phyloP scores from a whole-genome alignment of 176 grass and related monocot genomes.

The Saccharum spontaneum region DNA sequence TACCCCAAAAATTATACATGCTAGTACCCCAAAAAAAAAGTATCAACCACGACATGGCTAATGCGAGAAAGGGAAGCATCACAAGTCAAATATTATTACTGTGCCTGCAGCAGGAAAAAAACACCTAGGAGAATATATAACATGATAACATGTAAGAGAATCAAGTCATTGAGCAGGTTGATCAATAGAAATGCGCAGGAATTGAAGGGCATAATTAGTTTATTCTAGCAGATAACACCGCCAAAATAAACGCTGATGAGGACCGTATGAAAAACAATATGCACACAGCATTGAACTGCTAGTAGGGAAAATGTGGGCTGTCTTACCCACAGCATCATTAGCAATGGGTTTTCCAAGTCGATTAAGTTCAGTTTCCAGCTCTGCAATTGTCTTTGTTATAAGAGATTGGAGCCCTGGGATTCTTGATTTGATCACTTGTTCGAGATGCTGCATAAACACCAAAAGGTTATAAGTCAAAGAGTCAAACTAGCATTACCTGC shows the following conservation, averaged over 20 bases:
- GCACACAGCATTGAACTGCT: background rate
- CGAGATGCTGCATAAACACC: constrained; percentile 73
- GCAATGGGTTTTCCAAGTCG: constrained; percentile 98
- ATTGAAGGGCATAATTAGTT: background rate
- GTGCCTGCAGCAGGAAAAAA: background rate
- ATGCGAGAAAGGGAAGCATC: background rate
- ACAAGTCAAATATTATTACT: background rate
- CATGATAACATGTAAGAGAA: background rate
- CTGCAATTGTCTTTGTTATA: constrained; percentile 92
- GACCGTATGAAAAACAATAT: background rate
- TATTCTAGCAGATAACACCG: background rate
- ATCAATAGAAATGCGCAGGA: background rate
- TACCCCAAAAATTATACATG: background rate
- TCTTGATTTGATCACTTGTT: constrained; percentile 95
- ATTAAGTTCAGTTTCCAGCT: constrained; percentile 92
- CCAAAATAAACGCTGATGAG: constrained; percentile 1
- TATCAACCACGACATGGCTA: background rate
- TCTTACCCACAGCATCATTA: constrained; percentile 93
- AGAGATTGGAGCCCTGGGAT: constrained; percentile 97
- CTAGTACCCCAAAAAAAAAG: background rate
- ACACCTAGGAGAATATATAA: background rate
- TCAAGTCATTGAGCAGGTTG: background rate
- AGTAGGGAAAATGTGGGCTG: background rate
- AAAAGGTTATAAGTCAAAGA: constrained; percentile 13
- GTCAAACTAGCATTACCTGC: constrained; percentile 29